phyloP scores from a whole-genome alignment of 2,329 filamentous ascomycete species.

The Colletotrichum chrysophilum region DNA sequence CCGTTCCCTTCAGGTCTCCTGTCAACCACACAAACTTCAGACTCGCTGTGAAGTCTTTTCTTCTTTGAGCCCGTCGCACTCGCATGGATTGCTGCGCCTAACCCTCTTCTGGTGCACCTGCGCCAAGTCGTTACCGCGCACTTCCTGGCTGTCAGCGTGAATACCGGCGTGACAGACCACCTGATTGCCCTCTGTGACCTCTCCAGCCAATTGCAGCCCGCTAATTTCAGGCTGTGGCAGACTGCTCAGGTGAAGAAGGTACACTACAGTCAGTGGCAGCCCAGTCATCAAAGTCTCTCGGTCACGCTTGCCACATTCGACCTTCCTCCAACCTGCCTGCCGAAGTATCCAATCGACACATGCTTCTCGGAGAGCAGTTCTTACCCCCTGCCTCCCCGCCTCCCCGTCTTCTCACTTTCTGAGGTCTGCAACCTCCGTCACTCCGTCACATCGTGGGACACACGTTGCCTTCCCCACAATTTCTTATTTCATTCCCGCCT shows the following conservation, averaged over 20 bases:
- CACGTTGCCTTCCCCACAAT: constrained; percentile 16
- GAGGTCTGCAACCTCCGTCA: constrained; percentile 7
- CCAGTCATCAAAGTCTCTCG: constrained; percentile 1
- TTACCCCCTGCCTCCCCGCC: not conserved
- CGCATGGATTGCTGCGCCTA: constrained; percentile 17
- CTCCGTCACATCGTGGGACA: constrained; percentile 12
- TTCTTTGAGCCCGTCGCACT: constrained; percentile 9
- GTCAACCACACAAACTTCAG: constrained; percentile 9
- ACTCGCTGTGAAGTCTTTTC: constrained; percentile 7
- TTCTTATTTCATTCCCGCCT: constrained; percentile 8
- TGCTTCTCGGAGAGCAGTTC: not conserved
- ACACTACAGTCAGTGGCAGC: not conserved
- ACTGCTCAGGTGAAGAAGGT: not conserved
- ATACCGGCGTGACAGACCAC: constrained; percentile 13
- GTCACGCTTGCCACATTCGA: constrained; percentile 11
- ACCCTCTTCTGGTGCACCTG: not conserved
- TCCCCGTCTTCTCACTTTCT: constrained; percentile 7
- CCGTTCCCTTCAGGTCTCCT: constrained; percentile 10
- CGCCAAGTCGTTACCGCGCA: not conserved
- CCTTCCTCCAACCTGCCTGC: not conserved
- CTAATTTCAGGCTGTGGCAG: not conserved
- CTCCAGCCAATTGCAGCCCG: constrained; percentile 1
- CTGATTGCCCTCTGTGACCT: not conserved
- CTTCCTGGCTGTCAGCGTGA: constrained; percentile 1
- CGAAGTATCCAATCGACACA: constrained; percentile 5